Base-by-base conservation (phyloP, 495 filamentous ascomycete species). In the Parachaetomium inaequale region DNA sequence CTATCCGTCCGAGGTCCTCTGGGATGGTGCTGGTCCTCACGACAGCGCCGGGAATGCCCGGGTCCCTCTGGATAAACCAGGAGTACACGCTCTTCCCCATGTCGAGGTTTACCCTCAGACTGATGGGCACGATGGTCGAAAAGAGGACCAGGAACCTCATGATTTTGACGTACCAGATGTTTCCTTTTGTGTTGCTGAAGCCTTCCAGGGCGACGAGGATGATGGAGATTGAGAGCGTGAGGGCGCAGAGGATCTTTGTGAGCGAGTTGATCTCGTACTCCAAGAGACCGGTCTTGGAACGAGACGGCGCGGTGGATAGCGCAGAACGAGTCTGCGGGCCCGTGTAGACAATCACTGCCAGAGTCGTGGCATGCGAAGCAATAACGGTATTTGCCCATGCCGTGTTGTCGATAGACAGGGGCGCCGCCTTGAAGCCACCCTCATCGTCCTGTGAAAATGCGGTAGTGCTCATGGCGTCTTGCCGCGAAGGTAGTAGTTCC, bases 301-400 rank as follows among this genome's bases (percentile, higher is more conserved):
- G 84, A 8, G 92, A 92, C 26, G 89, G 82, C 2, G 93, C 91
- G 6, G 95, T 99, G 2, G 94, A 98, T 55, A 99, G 80, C 2
- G 95, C 93, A 46, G 94, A 92, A 51, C 95, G 87, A 2, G 95
- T 99, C 74, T 99, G 91, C 2, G 90, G 87, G 2, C 95, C 95
- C 7, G 94, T 98, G 71, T 98, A 99, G 28, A 98, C 81, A 50
- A 99, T 88, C 1, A 89, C 90, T 5, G 93, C 93, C 23, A 93
- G 81, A 0, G 92, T 93, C 7, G 86, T 88, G 1, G 88, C 92
- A 71, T 93, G 94, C 3, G 91, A 96, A 2, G 95, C 95, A 56
- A 99, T 87, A 32, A 99, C 89, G 4, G 95, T 99, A 68, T 98
- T 99, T 17, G 93, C 92, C 95, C 95, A 99, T 3, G 95, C 93